Conservation (phyloP, 768 basidiomycete genomes). For the Rhodocollybia butyracea region DNA sequence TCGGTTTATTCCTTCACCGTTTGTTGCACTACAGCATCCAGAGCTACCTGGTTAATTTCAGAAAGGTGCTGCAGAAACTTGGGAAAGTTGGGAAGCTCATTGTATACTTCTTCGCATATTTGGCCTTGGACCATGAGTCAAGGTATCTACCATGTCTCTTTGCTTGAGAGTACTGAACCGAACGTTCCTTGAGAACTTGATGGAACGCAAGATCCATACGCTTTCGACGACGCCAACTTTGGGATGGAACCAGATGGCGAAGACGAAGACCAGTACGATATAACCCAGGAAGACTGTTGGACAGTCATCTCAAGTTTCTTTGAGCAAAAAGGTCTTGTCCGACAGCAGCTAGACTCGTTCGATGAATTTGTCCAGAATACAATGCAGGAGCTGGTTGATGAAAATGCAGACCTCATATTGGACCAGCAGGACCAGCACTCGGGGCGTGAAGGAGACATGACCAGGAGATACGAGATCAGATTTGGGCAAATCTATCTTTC, state of each 20-base stretch:
- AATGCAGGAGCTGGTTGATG: slow-evolving; percentile 99
- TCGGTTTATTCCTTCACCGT: neutral
- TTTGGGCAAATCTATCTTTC: slow-evolving; percentile 98
- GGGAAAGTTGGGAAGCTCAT: neutral
- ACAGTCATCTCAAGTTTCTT: slow-evolving; percentile 96
- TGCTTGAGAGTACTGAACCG: neutral
- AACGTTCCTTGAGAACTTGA: slow-evolving; percentile 6
- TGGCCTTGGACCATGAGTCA: slow-evolving; percentile 39
- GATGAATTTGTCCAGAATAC: slow-evolving; percentile 99
- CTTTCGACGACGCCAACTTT: slow-evolving; percentile 60
- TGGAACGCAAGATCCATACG: slow-evolving; percentile 44
- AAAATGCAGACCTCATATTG: slow-evolving; percentile 90
- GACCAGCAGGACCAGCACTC: slow-evolving; percentile 97
- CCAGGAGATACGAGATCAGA: slow-evolving; percentile 93
- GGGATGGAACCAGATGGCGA: slow-evolving; percentile 59
- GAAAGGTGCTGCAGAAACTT: neutral
- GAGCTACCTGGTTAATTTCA: neutral
- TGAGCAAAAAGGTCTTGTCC: slow-evolving; percentile 94
- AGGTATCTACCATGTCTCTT: slow-evolving; percentile 36
- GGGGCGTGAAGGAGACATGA: slow-evolving; percentile 73
- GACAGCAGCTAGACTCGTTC: slow-evolving; percentile 96
- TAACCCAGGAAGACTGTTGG: slow-evolving; percentile 94
- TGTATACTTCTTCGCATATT: neutral
- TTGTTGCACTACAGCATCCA: neutral
- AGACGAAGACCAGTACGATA: slow-evolving; percentile 55